phyloP scores from a whole-genome alignment of 2,329 filamentous ascomycete species.

The Diaporthe nobilis region DNA sequence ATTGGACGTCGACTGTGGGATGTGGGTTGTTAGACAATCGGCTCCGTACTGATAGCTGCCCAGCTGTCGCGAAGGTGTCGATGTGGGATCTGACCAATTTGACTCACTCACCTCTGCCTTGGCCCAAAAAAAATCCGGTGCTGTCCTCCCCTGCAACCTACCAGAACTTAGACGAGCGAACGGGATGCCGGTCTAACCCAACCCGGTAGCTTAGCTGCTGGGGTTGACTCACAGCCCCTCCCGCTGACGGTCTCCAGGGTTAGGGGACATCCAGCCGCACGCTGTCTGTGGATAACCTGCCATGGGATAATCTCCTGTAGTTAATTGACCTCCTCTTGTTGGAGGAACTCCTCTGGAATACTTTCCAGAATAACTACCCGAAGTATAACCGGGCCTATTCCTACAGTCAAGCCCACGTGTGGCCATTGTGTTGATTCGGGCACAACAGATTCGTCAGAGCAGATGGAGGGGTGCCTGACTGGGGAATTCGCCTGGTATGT shows the following conservation, averaged over 20 bases:
- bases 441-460: too few relatives aligned
- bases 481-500: too few relatives aligned
- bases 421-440: too few relatives aligned
- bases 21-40: background rate
- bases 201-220: slow-evolving; percentile 1
- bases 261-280: background rate
- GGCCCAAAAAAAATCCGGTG: slow-evolving; percentile 29
- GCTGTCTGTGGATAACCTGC: background rate
- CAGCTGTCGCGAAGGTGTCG: slow-evolving; percentile 11
- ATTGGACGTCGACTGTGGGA: background rate
- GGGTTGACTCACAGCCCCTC: background rate
- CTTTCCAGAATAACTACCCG: too few relatives aligned
- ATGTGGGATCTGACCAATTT: slow-evolving; percentile 27
- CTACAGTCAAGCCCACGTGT: too few relatives aligned
- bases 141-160: background rate
- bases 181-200: slow-evolving; percentile 8
- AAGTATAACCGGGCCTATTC: too few relatives aligned
- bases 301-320: background rate
- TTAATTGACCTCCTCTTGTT: too few relatives aligned
- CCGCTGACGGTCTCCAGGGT: background rate
- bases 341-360: too few relatives aligned
- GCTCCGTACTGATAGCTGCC: background rate
- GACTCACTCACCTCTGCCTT: slow-evolving; percentile 23
- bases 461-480: too few relatives aligned
- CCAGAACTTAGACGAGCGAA: background rate